Evolutionary conservation across 345 rosid species (phyloP), one percentile per base, ranked within the genome.

Genomic region (Clausena lansium): DNA sequence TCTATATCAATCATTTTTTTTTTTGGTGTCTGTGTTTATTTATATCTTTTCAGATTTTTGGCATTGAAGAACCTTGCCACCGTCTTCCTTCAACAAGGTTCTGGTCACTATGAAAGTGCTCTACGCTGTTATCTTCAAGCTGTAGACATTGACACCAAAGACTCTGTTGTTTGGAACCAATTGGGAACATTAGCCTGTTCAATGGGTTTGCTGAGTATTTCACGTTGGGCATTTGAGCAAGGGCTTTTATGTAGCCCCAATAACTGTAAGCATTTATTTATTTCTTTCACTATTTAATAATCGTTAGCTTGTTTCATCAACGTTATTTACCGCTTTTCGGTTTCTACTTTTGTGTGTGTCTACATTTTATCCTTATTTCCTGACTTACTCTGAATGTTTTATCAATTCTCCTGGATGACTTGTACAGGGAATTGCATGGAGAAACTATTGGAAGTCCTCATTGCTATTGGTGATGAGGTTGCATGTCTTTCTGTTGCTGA

Each of bases 151-250:
- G 99, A 96, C 85, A 90, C 87, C 79, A 94, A 94, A 73, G 99
- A 96, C 90, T 92, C 94, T 47, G 99, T 96, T 78, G 82, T 96
- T 80, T 96, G 99, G 99, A 96, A 94, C 84, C 97, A 96, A 90
- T 85, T 96, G 33, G 99, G 99, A 81, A 92, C 98, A 50, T 87
- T 94, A 47, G 91, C 99, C n/a, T 94, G 99, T 83, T 92, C 98
- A 32, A 94, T 96, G 97, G 98, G 97, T 71, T 76, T 86, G 76
- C 83, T 94, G 79, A 94, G 97, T 84, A 88, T 90, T 80, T 92
- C 97, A 35, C 97, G 97, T 54, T 96, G 97, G 99, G 99, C 99
- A 59, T 96, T 96, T 84, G 99, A 96, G 87, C 99, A 96, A 79
- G 99, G 99, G 81, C 97, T 96, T 83, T 70, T 94, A 59, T 93